A percentile compares a stretch with the other conserved stretches of the same genome.
phyloP scores from a whole-genome alignment of 176 grass and related monocot genomes.

The Otatea glauca region DNA sequence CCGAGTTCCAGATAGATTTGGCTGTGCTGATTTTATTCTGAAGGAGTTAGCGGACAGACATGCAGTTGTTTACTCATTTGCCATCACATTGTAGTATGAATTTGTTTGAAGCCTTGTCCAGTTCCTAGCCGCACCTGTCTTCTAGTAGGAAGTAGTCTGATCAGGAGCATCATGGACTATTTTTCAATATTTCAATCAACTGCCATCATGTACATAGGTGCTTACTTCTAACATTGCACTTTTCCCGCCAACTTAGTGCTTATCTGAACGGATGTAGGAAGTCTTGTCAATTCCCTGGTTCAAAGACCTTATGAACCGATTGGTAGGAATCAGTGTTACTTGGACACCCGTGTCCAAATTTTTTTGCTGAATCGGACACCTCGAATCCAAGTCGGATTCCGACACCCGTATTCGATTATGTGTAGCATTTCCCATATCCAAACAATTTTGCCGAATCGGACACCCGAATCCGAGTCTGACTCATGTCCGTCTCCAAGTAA shows the following conservation, averaged over 20 bases:
- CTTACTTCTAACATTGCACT: not conserved
- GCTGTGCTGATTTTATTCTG: not conserved
- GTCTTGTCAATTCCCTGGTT: not conserved
- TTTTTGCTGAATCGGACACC: too few species aligned
- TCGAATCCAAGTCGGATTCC: too few species aligned
- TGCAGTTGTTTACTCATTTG: not conserved
- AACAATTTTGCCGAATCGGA: too few species aligned
- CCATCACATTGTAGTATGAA: not conserved
- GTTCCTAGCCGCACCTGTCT: not conserved
- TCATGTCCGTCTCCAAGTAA: too few species aligned
- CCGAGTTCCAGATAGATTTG: not conserved
- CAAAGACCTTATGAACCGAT: not conserved
- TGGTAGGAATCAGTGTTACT: not conserved
- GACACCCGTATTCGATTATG: too few species aligned
- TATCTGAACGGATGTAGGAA: not conserved
- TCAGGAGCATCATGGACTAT: not conserved
- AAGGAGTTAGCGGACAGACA: too few species aligned
- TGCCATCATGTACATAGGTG: not conserved
- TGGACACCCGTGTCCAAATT: too few species aligned
- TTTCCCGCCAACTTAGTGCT: not conserved
- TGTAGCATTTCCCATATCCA: too few species aligned
- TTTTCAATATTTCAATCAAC: slow-evolving; percentile 20
- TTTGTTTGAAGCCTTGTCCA: not conserved
- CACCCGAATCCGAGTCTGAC: too few species aligned
- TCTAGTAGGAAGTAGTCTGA: not conserved